Evolutionary conservation across 1,284 basidiomycete species (phyloP), one percentile per base, ranked within the genome.

Genomic region (Puccinia hordei): DNA sequence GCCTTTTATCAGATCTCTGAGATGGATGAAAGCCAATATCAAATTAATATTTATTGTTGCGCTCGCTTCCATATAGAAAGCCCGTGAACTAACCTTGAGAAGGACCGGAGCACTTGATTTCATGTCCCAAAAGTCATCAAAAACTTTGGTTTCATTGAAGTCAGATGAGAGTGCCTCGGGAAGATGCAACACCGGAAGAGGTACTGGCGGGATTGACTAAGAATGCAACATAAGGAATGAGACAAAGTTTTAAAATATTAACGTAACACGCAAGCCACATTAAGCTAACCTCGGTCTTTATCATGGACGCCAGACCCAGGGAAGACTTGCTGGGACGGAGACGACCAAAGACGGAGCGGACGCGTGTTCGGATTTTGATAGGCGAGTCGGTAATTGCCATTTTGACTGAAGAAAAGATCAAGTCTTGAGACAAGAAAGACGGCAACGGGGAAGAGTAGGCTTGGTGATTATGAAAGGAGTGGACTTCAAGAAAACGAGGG

Each of bases 321-420:
- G 63, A 49, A 13, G 75, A 77, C 35, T 77, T 77, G 51, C 63
- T 68, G 35, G 75, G 63, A 13, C 65, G 63, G 15, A 77, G 65
- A 24, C 65, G 63, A 41, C 65, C 63, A 38, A 77, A 55, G 5
- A 51, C 75, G n/a, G 75, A 77, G n/a, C 75, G 75, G 3, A 77
- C 63, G 22, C 75, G 46, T 24, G 75, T 77, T 38, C 53, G 61
- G 49, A 77, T 55, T 35, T 57, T 77, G 51, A 41, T 57, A 22
- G 63, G 41, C 19, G 63, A 66, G n/a, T 77, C 75, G 63, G 49
- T 44, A 22, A 57, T 51, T 13, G 69, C 75, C 75, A 77, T 77
- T 5, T 55, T 73, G n/a, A 46, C 27, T 27, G 51, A 41, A 0
- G 30, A 38, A 44, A 5, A 8, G 10, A 24, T 13, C 17, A 46